These are phyloP conservation scores for Vitis vinifera DNA, from an alignment of 164 flowering plant genomes.

Conservation along the genomic window ASM3070453v1 NC_081820.1:21620501-21621000, in stretches of 20 bases:
- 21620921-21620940: constrained; percentile 45
- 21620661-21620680: constrained; percentile 49
- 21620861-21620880: constrained; percentile 58
- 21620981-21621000: constrained; percentile 55
- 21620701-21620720: constrained; percentile 64
- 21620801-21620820: constrained; percentile 54
- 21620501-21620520: too few relatives aligned
- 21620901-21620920: constrained; percentile 51
- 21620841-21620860: constrained; percentile 42
- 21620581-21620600: too few relatives aligned
- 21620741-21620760: constrained; percentile 26
- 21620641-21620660: background rate
- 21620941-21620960: constrained; percentile 63
- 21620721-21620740: constrained; percentile 60
- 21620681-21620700: constrained; percentile 58
- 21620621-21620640: too few relatives aligned
- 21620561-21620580: too few relatives aligned
- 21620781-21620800: constrained; percentile 45
- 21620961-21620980: constrained; percentile 48
- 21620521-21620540: too few relatives aligned
- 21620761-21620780: constrained; percentile 40
- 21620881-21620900: constrained; percentile 58
- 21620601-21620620: too few relatives aligned
- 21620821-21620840: constrained; percentile 60
- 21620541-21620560: too few relatives aligned